Evolutionary conservation across 2,329 filamentous ascomycete genomes (phyloP), one percentile per base, ranked within the genome.

Genomic region (Aspergillus pseudonomiae): DNA sequence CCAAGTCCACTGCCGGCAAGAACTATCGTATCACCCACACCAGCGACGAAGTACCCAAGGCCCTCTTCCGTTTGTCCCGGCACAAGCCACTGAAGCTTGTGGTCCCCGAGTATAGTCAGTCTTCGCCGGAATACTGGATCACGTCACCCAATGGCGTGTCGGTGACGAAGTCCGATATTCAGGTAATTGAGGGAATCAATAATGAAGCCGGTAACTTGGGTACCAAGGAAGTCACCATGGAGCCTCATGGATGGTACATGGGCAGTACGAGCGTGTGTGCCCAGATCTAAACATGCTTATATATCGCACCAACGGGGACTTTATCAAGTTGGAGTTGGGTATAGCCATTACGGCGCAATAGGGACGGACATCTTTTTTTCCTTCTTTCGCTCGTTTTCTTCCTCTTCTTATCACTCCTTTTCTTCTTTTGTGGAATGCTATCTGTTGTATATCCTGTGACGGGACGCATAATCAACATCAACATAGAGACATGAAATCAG

Each of bases 131-230:
- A 45, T 65, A 65, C 50, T 64, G 62, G 64, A 62, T 65, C 19
- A 64, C 62, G 6, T 61, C 59, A 14, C 21, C 30, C 3, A 45
- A 53, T 26, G 52, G 36, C 2, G 45, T 52, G 6, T 45, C 36
- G 10, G 50, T 59, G 26, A 43, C 52, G 11, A 41, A 19, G 21
- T 32, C 78, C 81, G 61, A 81, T 79, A 60, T 68, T n/a, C 62
- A 67, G 32, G 48, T 71, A 16, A 65, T 69, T 43, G 59, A 68
- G 26, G 67, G 65, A 19, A 39, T 71, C 24, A 62, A 66, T 48
- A 66, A 58, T 46, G 60, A 60, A 16, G 43, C 39, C 19, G 62
- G 64, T 4, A 66, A 64, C 26, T 28, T 62, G n/a, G 62, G 64
- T 2, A 32, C 28, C 7, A 21, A 12, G 39, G 30, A 26, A 3